Conservation (phyloP, 2,329 filamentous ascomycete species). For the Emergomyces orientalis region DNA sequence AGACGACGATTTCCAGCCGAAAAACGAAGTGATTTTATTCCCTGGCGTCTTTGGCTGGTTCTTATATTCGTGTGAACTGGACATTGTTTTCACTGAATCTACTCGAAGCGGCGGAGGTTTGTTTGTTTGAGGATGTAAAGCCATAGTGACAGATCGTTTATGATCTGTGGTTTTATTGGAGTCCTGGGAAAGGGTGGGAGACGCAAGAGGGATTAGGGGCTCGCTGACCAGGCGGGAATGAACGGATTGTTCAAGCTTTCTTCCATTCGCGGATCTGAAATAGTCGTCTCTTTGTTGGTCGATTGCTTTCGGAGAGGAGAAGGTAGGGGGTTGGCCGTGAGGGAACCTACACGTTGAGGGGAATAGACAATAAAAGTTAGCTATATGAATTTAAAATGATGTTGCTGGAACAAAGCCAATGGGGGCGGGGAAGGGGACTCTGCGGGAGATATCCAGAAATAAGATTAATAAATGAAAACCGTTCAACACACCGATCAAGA, state of each 20-base stretch:
- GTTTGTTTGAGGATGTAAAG: conserved; percentile 33
- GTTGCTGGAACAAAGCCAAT: conserved; percentile 6
- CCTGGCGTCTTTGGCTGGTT: conserved; percentile 44
- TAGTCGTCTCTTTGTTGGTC: conserved; percentile 20
- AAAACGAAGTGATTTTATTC: conserved; percentile 55
- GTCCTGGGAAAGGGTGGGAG: conserved; percentile 41
- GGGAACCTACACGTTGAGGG: conserved; percentile 30
- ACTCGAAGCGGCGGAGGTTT: conserved; percentile 37
- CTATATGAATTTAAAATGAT: conserved; percentile 16
- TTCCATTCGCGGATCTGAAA: conserved; percentile 31
- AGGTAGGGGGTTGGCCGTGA: conserved; percentile 26
- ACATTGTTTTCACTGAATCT: conserved; percentile 32
- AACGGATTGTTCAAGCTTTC: conserved; percentile 19
- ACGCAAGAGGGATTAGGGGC: conserved; percentile 52
- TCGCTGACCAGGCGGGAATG: conserved; percentile 37
- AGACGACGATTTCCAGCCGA: conserved; percentile 53
- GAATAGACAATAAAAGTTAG: conserved; percentile 19
- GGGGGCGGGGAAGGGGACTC: not conserved
- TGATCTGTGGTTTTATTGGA: conserved; percentile 15
- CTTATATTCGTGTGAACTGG: conserved; percentile 25
- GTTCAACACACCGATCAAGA: conserved; percentile 31
- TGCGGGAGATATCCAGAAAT: conserved; percentile 6
- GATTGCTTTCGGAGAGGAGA: not conserved
- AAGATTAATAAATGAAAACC: conserved; percentile 7
- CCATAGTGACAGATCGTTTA: conserved; percentile 36